Evolutionary conservation across 257 asterid species (phyloP).

Genomic region (Coffea eugenioides): DNA sequence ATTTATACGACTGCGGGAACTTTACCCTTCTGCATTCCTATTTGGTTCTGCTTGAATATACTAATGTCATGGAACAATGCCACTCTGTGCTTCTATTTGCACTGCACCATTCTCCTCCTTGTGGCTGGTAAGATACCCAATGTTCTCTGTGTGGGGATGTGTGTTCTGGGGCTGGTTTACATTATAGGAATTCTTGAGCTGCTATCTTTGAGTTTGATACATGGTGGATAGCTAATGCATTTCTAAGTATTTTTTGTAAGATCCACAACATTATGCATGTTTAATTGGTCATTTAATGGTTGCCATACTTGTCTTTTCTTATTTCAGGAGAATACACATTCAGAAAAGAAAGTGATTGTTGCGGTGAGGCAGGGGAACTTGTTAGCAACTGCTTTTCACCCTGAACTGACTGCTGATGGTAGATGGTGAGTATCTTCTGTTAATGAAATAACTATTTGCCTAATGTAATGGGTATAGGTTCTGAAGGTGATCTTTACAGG

Average conservation of each 20-base stretch:
- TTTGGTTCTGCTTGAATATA: not conserved
- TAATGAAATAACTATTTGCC: not conserved
- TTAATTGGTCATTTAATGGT: not conserved
- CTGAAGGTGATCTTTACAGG: slow-evolving; percentile 39
- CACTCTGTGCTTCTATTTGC: not conserved
- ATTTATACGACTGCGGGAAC: not conserved
- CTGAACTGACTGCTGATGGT: slow-evolving; percentile 92
- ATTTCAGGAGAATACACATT: slow-evolving; percentile 46
- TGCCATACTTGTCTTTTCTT: not conserved
- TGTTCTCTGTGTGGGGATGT: not conserved
- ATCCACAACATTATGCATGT: not conserved
- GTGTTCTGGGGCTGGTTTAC: not conserved
- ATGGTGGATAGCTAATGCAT: not conserved
- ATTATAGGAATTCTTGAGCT: not conserved
- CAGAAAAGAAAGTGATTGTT: slow-evolving; percentile 61
- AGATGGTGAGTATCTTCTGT: slow-evolving; percentile 57
- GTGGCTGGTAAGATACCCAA: not conserved
- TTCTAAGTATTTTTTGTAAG: not conserved
- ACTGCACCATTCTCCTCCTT: not conserved
- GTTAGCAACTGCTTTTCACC: slow-evolving; percentile 98
- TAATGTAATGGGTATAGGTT: not conserved
- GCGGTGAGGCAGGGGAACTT: slow-evolving; percentile 96
- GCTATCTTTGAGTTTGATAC: not conserved
- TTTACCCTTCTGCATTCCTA: not conserved
- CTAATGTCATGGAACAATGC: not conserved